These are phyloP conservation scores for Amniculicola lignicola DNA, from an alignment of 495 filamentous ascomycete genomes.

Conservation along the genomic window DNA sequence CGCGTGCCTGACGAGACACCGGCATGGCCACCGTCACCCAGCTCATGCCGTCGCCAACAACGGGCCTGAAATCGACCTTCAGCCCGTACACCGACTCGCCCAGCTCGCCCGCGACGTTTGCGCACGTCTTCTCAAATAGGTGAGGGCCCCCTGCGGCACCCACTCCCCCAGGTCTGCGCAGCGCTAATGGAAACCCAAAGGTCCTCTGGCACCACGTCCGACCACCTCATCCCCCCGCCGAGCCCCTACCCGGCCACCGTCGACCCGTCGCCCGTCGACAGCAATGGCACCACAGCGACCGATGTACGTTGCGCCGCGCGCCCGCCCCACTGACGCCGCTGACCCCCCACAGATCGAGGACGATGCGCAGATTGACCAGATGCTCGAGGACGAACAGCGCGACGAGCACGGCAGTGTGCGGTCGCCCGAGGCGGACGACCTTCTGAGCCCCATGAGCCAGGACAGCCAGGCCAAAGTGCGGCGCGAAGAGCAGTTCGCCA, in stretches of 20 bases:
- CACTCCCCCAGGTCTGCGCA: background rate
- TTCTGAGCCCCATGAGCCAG: constrained; percentile 39
- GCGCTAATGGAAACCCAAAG: constrained; percentile 30
- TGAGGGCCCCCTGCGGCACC: constrained; percentile 30
- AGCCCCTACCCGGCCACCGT: constrained; percentile 47
- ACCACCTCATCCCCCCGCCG: constrained; percentile 30
- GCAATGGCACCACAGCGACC: constrained; percentile 56
- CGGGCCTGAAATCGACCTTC: constrained; percentile 54
- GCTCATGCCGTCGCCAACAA: constrained; percentile 43
- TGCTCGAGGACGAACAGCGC: constrained; percentile 37
- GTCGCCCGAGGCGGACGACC: constrained; percentile 35
- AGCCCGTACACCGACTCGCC: constrained; percentile 59
- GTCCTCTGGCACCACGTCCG: constrained; percentile 36
- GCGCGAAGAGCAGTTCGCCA: background rate
- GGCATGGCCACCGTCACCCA: constrained; percentile 35
- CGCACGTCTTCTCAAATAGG: constrained; percentile 49
- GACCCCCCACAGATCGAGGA: constrained; percentile 59
- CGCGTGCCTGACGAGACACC: background rate
- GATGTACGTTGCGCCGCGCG: constrained; percentile 51
- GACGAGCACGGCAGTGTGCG: constrained; percentile 41
- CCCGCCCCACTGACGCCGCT: background rate
- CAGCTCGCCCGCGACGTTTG: constrained; percentile 53
- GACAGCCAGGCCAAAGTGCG: constrained; percentile 31
- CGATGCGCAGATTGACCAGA: constrained; percentile 51
- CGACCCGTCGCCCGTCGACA: constrained; percentile 74